Evolutionary conservation across 106 monocot genomes (phyloP).

Genomic region (Posidonia australis): DNA sequence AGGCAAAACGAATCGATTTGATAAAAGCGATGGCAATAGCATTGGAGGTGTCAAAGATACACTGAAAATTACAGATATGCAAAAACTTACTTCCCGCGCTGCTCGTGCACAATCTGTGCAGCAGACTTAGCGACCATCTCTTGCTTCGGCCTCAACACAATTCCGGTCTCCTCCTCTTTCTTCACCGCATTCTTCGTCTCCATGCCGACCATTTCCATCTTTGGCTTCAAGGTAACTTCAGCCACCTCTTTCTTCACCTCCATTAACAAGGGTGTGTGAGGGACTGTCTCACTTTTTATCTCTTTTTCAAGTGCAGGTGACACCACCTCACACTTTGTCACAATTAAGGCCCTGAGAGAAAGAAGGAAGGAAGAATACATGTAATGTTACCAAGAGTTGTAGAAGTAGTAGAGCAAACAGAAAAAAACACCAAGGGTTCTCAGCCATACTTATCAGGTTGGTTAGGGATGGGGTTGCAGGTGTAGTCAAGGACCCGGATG

Average conservation of each 20-base stretch:
- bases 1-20: not conserved
- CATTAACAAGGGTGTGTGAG: not conserved
- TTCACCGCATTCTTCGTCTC: not conserved
- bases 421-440: not conserved
- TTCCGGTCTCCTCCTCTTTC: not conserved
- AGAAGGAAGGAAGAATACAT: no score
- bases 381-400: not conserved
- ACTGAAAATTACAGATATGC: not conserved
- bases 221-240: conserved; percentile 41
- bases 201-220: conserved; percentile 19
- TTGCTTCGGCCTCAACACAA: conserved; percentile 61
- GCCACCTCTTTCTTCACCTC: conserved; percentile 21
- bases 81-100: conserved; percentile 59
- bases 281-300: conserved; percentile 29
- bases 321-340: conserved; percentile 76
- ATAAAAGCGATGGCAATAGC: not conserved
- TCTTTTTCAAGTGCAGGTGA: conserved; percentile 51
- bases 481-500: conserved; percentile 72
- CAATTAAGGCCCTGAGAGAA: conserved; percentile 67
- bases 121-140: conserved; percentile 60
- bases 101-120: conserved; percentile 78
- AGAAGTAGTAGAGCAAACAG: not conserved
- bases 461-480: conserved; percentile 78
- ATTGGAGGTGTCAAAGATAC: not conserved
- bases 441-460: conserved; percentile 57